A percentile compares a stretch with the other conserved stretches of the same genome.
phyloP scores from a whole-genome alignment of 192 early-diverging fungal species.

The Backusella westeae region DNA sequence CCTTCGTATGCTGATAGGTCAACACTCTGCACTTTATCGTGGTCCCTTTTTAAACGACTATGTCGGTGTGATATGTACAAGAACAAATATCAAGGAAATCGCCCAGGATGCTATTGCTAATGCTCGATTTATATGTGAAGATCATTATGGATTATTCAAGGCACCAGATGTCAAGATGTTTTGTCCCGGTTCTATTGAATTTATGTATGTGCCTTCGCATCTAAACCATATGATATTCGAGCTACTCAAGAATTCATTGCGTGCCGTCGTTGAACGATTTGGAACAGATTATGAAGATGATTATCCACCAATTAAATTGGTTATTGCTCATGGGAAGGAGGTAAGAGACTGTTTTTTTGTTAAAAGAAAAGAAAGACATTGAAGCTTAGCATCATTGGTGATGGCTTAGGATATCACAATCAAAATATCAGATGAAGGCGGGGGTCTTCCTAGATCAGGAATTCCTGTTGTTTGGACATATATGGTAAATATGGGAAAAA shows the following conservation, averaged over 20 bases:
- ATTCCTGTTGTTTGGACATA: slow-evolving; percentile 94
- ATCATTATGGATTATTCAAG: slow-evolving; percentile 81
- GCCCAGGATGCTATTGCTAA: slow-evolving; percentile 90
- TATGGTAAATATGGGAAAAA: slow-evolving; percentile 50
- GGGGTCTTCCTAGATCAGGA: slow-evolving; percentile 85
- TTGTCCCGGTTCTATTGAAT: slow-evolving; percentile 75
- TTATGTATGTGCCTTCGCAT: slow-evolving; percentile 95
- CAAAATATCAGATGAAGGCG: slow-evolving; percentile 94
- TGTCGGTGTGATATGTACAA: slow-evolving; percentile 93
- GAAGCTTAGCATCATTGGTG: neutral
- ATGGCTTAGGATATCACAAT: slow-evolving; percentile 84
- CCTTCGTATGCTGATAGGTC: slow-evolving; percentile 92
- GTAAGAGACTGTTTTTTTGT: slow-evolving; percentile 18
- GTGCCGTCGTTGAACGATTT: slow-evolving; percentile 90
- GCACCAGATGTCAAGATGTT: slow-evolving; percentile 77
- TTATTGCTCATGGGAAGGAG: slow-evolving; percentile 81
- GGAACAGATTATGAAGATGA: slow-evolving; percentile 77
- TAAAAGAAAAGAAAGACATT: too few species aligned
- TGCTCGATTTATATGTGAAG: slow-evolving; percentile 86
- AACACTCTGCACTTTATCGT: slow-evolving; percentile 72
- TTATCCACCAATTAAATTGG: slow-evolving; percentile 89
- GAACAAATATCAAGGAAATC: slow-evolving; percentile 76
- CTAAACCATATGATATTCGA: slow-evolving; percentile 98
- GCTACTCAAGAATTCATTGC: slow-evolving; percentile 93
- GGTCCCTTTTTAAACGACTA: slow-evolving; percentile 64